Base-by-base conservation (phyloP, 768 basidiomycete species). In the Hericium rajendrae region DNA sequence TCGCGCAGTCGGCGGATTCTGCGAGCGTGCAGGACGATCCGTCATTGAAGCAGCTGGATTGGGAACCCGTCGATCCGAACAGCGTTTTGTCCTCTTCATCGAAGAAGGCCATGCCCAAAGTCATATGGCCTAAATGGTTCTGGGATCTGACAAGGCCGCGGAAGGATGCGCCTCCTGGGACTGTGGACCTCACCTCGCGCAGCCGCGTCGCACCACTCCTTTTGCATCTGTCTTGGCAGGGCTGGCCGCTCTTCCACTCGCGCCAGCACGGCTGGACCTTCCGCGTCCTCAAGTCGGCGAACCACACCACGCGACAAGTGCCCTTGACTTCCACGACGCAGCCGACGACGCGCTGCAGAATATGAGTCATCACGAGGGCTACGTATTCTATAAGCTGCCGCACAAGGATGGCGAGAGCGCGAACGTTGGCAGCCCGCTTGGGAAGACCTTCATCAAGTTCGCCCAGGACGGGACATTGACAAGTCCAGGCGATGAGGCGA, bases 91-190 rank as follows among this genome's bases (percentile, higher is more conserved):
- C 57, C 4, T 48, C 41, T 2, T 43, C 48, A 13, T 6, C 41
- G 18, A 55, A 59, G 48, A 64, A 65, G 38, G n/a, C 49, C 16
- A 9, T n/a, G 11, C 8, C 32, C 1, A 51, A 54, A 22, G 77
- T 84, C 0, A 55, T 75, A n/a, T 97, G 94, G 93, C 95, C 94
- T 1, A 89, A 91, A 68, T 98, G 97, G 97, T 99, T 91, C 67
- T 93, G 87, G 89, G 94, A 97, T 24, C 80, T 91, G 3, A 75
- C 86, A 2, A 84, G 77, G 64, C 90, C 86, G 3, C 86, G 80
- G 72, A 85, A 84, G 67, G 83, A 75, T 57, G 65, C 75, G 56
- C 74, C 79, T 5, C 84, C 83, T 1, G 92, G 86, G 20, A 80
- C 84, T 2, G 78, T 97, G 28, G 92, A 97, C 66, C 73, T 98